Conservation (phyloP, 345 rosid species). For the Streptanthus diversifolius region DNA sequence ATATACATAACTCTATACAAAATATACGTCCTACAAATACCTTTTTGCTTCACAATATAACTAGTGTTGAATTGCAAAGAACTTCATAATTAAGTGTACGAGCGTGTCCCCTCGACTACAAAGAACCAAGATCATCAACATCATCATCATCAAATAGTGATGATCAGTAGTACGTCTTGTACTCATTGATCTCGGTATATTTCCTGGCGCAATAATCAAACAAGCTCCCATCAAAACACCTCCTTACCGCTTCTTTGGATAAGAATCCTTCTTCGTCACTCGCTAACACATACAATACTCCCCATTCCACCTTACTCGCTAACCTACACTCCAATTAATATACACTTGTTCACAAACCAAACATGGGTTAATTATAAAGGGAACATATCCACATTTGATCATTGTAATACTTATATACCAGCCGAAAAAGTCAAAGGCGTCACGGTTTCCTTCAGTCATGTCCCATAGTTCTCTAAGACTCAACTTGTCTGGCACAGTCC, state of each 20-base stretch:
- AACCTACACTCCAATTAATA: slow-evolving; percentile 41
- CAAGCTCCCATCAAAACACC: slow-evolving; percentile 76
- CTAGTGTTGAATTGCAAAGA: not conserved
- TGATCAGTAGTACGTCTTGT: slow-evolving; percentile 14
- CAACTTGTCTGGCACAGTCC: slow-evolving; percentile 56
- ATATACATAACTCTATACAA: not conserved
- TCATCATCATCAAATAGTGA: not conserved
- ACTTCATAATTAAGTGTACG: not conserved
- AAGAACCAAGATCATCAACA: not conserved
- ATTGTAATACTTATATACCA: slow-evolving; percentile 34
- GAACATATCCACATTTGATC: not conserved
- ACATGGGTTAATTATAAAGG: not conserved
- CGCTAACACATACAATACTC: slow-evolving; percentile 52
- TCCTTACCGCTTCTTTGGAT: slow-evolving; percentile 71
- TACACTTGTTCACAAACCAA: not conserved
- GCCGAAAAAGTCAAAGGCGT: slow-evolving; percentile 59
- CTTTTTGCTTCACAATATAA: not conserved
- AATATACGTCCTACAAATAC: not conserved
- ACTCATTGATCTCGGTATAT: slow-evolving; percentile 10
- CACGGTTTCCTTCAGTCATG: slow-evolving; percentile 68
- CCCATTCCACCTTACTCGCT: slow-evolving; percentile 58
- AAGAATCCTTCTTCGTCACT: slow-evolving; percentile 67
- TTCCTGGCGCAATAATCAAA: slow-evolving; percentile 65
- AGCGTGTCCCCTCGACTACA: not conserved
- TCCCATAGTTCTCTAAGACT: slow-evolving; percentile 65